phyloP scores from a whole-genome alignment of 768 basidiomycete genomes.

The Lentinula sp. region DNA sequence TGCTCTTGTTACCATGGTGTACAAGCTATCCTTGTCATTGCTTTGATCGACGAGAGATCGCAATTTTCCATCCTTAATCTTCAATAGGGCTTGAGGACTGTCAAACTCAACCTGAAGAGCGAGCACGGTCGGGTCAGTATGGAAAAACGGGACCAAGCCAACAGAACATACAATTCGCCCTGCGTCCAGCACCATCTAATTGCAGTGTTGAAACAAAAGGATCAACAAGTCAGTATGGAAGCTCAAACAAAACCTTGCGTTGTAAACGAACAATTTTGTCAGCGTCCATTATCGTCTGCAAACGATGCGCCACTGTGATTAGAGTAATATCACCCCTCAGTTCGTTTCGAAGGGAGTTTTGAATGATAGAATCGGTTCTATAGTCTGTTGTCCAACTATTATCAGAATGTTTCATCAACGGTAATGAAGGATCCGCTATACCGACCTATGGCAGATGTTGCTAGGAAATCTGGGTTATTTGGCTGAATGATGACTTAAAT shows the following conservation, averaged over 20 bases:
- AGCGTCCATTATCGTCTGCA: slow-evolving; percentile 66
- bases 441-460: slow-evolving; percentile 45
- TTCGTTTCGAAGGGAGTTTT: slow-evolving; percentile 60
- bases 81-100: slow-evolving; percentile 32
- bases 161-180: slow-evolving; percentile 43
- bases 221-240: slow-evolving; percentile 4
- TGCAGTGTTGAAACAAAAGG: not conserved
- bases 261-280: slow-evolving; percentile 38
- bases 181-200: slow-evolving; percentile 48
- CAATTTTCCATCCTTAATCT: slow-evolving; percentile 32
- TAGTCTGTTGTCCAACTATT: slow-evolving; percentile 31
- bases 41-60: slow-evolving; percentile 38
- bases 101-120: slow-evolving; percentile 29
- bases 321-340: slow-evolving; percentile 55
- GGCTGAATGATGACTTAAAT: slow-evolving; percentile 20
- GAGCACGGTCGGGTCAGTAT: not conserved
- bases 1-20: slow-evolving; percentile 19
- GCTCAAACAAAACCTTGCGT: slow-evolving; percentile 10
- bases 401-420: not conserved
- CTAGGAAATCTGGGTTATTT: slow-evolving; percentile 33
- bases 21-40: slow-evolving; percentile 30
- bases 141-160: not conserved
- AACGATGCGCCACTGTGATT: slow-evolving; percentile 64
- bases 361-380: slow-evolving; percentile 64
- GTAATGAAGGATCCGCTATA: not conserved